A percentile compares a stretch with the other conserved stretches of the same genome.
Evolutionary conservation across 140 eudicot genomes (phyloP).

Genomic region (Oenanthe javanica): DNA sequence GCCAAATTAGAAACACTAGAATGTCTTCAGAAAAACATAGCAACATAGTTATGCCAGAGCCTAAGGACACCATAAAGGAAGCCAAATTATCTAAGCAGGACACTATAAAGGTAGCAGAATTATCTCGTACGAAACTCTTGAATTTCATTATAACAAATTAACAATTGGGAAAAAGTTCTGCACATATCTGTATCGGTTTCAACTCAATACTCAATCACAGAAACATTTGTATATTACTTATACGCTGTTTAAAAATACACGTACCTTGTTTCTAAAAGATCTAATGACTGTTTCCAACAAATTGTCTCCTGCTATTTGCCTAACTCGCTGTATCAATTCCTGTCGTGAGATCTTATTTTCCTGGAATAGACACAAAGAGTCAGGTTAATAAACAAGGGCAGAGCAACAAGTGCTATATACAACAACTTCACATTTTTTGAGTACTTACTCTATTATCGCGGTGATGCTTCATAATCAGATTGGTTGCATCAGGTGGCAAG

Average conservation of each 20-base stretch:
- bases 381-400: neutral
- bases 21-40: neutral
- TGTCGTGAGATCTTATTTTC: constrained; percentile 46
- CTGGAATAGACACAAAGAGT: constrained; percentile 25
- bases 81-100: neutral
- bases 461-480: constrained; percentile 40
- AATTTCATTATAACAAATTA: neutral
- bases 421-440: neutral
- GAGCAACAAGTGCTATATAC: neutral
- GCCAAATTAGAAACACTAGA: neutral
- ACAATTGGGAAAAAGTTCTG: neutral
- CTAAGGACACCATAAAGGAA: neutral
- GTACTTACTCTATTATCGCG: constrained; percentile 37
- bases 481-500: constrained; percentile 38
- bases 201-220: neutral
- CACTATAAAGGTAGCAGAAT: neutral
- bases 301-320: constrained; percentile 51
- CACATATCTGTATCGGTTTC: neutral
- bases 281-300: constrained; percentile 43
- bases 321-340: constrained; percentile 49
- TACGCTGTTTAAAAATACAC: neutral
- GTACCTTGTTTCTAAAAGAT: constrained; percentile 35
- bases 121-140: neutral
- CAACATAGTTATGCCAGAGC: neutral
- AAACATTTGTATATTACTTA: neutral